These are phyloP conservation scores for Beauveria asiatica DNA, from an alignment of 2,329 filamentous ascomycete species.

Conservation along the genomic window DNA sequence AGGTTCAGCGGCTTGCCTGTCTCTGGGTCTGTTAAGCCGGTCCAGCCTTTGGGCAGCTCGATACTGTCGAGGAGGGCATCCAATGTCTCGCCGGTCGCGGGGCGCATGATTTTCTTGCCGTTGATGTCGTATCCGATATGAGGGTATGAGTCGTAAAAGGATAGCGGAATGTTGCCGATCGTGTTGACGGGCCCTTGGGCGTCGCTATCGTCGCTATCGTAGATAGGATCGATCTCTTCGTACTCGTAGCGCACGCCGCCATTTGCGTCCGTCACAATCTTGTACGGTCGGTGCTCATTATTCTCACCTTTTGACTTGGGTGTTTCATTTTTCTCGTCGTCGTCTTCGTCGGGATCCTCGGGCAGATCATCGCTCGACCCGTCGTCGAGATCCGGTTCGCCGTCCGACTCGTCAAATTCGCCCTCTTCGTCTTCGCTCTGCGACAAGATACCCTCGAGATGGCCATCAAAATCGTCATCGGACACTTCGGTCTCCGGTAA, in stretches of 20 bases:
- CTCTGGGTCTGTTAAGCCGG: constrained; percentile 83
- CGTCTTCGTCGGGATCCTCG: constrained; percentile 21
- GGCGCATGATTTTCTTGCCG: constrained; percentile 94
- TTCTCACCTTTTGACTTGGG: constrained; percentile 25
- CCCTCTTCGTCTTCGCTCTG: constrained; percentile 46
- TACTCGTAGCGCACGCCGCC: constrained; percentile 87
- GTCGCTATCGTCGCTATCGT: constrained; percentile 93
- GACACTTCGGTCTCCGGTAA: constrained; percentile 48
- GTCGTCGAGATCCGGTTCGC: constrained; percentile 30
- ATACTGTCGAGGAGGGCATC: constrained; percentile 94
- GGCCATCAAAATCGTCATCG: constrained; percentile 52
- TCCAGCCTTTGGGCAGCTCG: constrained; percentile 95
- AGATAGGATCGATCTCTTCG: constrained; percentile 84
- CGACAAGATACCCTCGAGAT: constrained; percentile 47
- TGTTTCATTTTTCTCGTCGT: constrained; percentile 26
- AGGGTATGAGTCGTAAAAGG: constrained; percentile 95
- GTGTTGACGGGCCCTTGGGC: constrained; percentile 74
- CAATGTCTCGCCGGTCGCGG: constrained; percentile 84
- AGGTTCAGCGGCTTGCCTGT: constrained; percentile 90
- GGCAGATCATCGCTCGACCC: constrained; percentile 24
- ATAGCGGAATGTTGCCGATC: constrained; percentile 87
- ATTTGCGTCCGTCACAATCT: constrained; percentile 71
- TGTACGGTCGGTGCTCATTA: constrained; percentile 39
- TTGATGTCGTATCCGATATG: constrained; percentile 99
- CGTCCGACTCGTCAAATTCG: constrained; percentile 27